Evolutionary conservation across 73 alveolate species (phyloP), one percentile per base, ranked within the genome.

Genomic region (Tetrahymena thermophila): DNA sequence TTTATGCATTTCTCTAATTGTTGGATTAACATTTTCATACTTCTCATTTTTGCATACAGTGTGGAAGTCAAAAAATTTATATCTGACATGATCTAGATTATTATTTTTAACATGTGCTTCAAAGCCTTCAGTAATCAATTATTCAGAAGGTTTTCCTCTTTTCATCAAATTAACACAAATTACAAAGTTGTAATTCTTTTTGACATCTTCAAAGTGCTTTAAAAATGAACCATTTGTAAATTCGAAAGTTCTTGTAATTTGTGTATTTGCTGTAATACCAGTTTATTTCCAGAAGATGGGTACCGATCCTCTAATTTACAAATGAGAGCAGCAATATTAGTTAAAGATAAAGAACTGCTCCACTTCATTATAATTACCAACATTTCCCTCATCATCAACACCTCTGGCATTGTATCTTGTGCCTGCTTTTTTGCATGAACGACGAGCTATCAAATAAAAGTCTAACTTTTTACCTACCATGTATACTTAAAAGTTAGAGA

Each of bases 381-480:
- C 99, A 94, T 98, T 97, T 4, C 99, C 99, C 34, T 98, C 99
- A 93, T 98, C 99, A 94, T 99, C 99, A 13, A 99, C 96, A 6
- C 99, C 99, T 96, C 99, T 97, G n/a, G 99, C 97, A 94, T 98
- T 98, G 95, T 98, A 99, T 56, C 99, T 84, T 37, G 99, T 99
- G 1, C 99, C 99, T 37, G 99, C 99, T 96, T 98, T 97, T 83
- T 96, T 93, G 95, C 98, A 97, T 94, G 99, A 99, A 94, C 99
- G 98, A 85, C 99, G 98, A 10, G 98, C 97, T 71, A 99, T 96
- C 93, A 99, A 96, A 56, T 96, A 96, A 93, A 97, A 98, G 55
- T 97, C 98, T 94, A 96, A 94, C 85, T 96, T 96, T 94, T 97
- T 96, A 16, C 97, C 97, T 85, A 97, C 96, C 31, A 96, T 85